phyloP scores from a whole-genome alignment of 2,329 filamentous ascomycete genomes.

The Thielaviopsis cerberus region DNA sequence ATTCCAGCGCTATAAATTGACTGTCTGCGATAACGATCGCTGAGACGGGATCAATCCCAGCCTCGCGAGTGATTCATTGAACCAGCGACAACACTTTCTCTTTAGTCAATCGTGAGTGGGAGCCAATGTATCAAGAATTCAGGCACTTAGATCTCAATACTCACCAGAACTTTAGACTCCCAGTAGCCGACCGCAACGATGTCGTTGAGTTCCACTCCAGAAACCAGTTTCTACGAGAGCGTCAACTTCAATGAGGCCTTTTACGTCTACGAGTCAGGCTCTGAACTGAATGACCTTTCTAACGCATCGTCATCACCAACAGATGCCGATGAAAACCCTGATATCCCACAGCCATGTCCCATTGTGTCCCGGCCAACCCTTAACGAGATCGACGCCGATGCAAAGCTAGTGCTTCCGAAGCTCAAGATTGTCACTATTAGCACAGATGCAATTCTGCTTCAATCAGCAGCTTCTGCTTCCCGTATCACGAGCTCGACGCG shows the following conservation, averaged over 20 bases:
- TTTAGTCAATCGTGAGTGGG: too few species aligned
- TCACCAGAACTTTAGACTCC: not conserved
- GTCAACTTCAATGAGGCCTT: not conserved
- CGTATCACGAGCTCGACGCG: not conserved
- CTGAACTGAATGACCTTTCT: not conserved
- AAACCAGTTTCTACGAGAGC: not conserved
- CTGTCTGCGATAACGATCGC: not conserved
- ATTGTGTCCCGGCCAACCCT: not conserved
- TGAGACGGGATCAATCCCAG: too few species aligned
- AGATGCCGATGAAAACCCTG: not conserved
- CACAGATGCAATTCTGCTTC: not conserved
- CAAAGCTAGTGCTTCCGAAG: not conserved
- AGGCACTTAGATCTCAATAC: too few species aligned
- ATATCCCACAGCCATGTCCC: not conserved
- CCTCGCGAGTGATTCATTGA: too few species aligned
- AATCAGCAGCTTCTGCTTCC: not conserved
- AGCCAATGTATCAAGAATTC: too few species aligned
- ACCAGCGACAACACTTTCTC: too few species aligned
- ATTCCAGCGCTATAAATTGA: not conserved
- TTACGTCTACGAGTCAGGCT: not conserved
- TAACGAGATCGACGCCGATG: not conserved
- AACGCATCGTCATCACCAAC: too few species aligned
- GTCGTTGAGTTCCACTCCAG: not conserved
- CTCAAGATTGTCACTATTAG: not conserved
- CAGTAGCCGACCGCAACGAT: not conserved